Base-by-base conservation (phyloP, 2,329 filamentous ascomycete genomes). In the Zalaria sp. region DNA sequence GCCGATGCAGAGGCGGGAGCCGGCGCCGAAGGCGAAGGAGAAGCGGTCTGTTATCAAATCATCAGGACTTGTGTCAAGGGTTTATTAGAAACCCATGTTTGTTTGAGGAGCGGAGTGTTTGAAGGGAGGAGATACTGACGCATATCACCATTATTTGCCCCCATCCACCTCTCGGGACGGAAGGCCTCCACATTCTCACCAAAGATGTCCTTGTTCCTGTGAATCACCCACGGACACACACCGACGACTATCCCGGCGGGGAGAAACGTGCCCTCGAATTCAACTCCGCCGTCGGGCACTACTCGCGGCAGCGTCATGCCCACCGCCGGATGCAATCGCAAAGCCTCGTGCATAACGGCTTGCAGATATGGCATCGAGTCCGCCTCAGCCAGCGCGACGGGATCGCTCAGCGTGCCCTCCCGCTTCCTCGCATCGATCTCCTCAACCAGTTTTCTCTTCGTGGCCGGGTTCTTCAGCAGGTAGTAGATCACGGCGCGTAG, bases 271-370 rank as follows among this genome's bases (percentile, higher is more conserved):
- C 58, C 54, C 43, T 55, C 57, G 34, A 68, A 55, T 11, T 51
- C 50, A 5, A 55, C 48, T 5, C 64, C 65, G 6, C 56, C 57
- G 4, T 51, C 40, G 2, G 65, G 64, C 0, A 58, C 56, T 1
- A 62, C 53, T 5, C 65, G 53, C n/a, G 59, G 59, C 3, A 68
- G 49, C 4, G 51, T 53, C 35, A 62, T 52, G 1, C 65, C 64
- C 1, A 63, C 58, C 1, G 65, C 59, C 4, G 65, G 65, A 46
- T 67, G 62, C 10, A 59, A 51, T 4, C 66, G 57, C 3, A 67
- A 48, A 0, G 62, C 55, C 47, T 69, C 65, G 41, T 64, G 60
- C 47, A 68, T 64, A 10, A 65, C 57, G 9, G 63, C 64, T 41
- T 63, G 58, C 3, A 68, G 54, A 47, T 65, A 68, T 0, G 62